A percentile compares a stretch with the other conserved stretches of the same genome.
These are phyloP conservation scores for Tetragonia tetragonoides DNA, from an alignment of 148 eudicot species.

Conservation along the genomic window DNA sequence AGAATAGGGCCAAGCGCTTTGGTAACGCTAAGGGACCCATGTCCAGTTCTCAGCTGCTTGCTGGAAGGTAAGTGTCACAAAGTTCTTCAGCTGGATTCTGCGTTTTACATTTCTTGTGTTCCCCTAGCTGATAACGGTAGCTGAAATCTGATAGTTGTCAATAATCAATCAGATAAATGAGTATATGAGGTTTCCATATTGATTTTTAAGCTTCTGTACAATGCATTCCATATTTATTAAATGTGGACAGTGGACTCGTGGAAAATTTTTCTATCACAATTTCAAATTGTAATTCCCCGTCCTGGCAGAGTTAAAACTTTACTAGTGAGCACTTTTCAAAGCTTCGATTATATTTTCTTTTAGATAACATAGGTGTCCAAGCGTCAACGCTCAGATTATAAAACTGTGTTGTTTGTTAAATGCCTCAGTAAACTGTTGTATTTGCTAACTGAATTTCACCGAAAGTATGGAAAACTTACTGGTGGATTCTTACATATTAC, in stretches of 20 bases:
- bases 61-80: slow-evolving; percentile 70
- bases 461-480: too few relatives aligned
- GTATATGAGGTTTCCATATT: not conserved
- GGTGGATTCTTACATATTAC: not conserved
- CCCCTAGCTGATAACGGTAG: not conserved
- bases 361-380: too few relatives aligned
- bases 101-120: not conserved
- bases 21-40: slow-evolving; percentile 67
- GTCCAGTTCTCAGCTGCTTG: slow-evolving; percentile 65
- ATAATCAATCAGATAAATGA: not conserved
- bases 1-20: slow-evolving; percentile 68
- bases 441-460: too few relatives aligned
- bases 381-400: too few relatives aligned
- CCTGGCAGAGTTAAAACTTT: not conserved
- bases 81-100: slow-evolving; percentile 3
- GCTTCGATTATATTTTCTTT: too few relatives aligned
- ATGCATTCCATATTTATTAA: not conserved
- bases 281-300: too few relatives aligned
- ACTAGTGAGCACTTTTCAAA: too few relatives aligned
- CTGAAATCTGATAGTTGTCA: not conserved
- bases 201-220: not conserved
- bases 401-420: not conserved
- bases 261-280: too few relatives aligned
- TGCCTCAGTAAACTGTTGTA: not conserved
- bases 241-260: not conserved